phyloP scores from a whole-genome alignment of 1,139 yeast species.

The Hemisphaericaspora xylofermentans region DNA sequence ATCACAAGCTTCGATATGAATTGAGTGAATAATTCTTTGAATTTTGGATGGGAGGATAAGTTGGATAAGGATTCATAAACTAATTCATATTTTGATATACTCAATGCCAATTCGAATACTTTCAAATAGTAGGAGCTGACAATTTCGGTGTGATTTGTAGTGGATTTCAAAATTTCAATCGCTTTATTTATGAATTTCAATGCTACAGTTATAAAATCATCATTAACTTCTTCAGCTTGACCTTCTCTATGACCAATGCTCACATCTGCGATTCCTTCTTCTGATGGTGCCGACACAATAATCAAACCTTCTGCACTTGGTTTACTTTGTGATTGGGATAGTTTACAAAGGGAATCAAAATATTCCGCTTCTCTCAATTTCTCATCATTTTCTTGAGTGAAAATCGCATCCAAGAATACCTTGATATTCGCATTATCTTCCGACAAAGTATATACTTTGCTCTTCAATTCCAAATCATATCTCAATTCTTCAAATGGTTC shows the following conservation, averaged over 20 bases:
- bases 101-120: slow-evolving; percentile 32
- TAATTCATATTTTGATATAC: slow-evolving; percentile 24
- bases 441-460: slow-evolving; percentile 21
- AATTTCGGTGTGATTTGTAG: slow-evolving; percentile 7
- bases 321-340: slow-evolving; percentile 24
- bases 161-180: slow-evolving; percentile 17
- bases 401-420: slow-evolving; percentile 23
- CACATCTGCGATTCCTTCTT: background rate
- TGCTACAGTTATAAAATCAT: slow-evolving; percentile 24
- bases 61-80: slow-evolving; percentile 26
- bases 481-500: slow-evolving; percentile 6
- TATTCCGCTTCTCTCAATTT: slow-evolving; percentile 26
- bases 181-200: slow-evolving; percentile 36
- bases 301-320: background rate
- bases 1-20: slow-evolving; percentile 28
- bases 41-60: slow-evolving; percentile 16
- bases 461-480: slow-evolving; percentile 11
- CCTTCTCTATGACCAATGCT: background rate
- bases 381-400: slow-evolving; percentile 13
- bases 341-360: slow-evolving; percentile 35
- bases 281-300: background rate
- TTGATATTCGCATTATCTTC: slow-evolving; percentile 17
- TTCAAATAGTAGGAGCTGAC: slow-evolving; percentile 25
- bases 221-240: slow-evolving; percentile 2
- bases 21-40: slow-evolving; percentile 18